These are phyloP conservation scores for Fusarium zealandicum DNA, from an alignment of 2,329 filamentous ascomycete species.

Conservation along the genomic window DNA sequence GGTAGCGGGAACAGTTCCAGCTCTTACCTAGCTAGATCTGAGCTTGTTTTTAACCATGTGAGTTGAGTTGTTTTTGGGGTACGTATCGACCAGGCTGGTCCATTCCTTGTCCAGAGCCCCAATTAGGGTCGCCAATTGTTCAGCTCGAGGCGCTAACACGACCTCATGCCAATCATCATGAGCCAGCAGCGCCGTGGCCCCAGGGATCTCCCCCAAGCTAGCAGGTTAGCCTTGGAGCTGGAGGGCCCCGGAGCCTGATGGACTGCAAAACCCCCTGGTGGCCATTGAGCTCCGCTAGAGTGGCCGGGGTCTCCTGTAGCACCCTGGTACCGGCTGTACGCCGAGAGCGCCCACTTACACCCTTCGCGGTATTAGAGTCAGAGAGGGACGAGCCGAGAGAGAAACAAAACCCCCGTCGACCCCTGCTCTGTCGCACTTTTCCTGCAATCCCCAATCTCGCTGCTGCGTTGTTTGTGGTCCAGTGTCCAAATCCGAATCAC, in stretches of 20 bases:
- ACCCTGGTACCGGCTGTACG: slow-evolving; percentile 2
- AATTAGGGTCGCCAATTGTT: slow-evolving; percentile 16
- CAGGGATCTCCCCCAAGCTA: slow-evolving; percentile 8
- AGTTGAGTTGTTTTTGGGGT: slow-evolving; percentile 17
- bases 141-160: slow-evolving; percentile 34
- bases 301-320: slow-evolving; percentile 15
- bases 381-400: slow-evolving; percentile 12
- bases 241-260: background rate
- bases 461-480: slow-evolving; percentile 1
- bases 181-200: slow-evolving; percentile 14
- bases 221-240: slow-evolving; percentile 9
- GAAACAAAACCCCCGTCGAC: slow-evolving; percentile 29
- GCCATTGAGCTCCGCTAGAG: slow-evolving; percentile 25
- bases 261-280: slow-evolving; percentile 8
- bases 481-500: slow-evolving; percentile 5
- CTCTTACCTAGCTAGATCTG: background rate
- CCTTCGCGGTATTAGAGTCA: slow-evolving; percentile 4
- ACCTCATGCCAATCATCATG: slow-evolving; percentile 23
- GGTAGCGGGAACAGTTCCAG: background rate
- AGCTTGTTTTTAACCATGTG: slow-evolving; percentile 12
- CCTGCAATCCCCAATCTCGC: background rate
- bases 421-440: slow-evolving; percentile 9
- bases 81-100: too few species aligned
- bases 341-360: slow-evolving; percentile 3
- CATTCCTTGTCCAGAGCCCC: slow-evolving; percentile 13